phyloP scores from a whole-genome alignment of 495 filamentous ascomycete genomes.

The Tuber borchii region DNA sequence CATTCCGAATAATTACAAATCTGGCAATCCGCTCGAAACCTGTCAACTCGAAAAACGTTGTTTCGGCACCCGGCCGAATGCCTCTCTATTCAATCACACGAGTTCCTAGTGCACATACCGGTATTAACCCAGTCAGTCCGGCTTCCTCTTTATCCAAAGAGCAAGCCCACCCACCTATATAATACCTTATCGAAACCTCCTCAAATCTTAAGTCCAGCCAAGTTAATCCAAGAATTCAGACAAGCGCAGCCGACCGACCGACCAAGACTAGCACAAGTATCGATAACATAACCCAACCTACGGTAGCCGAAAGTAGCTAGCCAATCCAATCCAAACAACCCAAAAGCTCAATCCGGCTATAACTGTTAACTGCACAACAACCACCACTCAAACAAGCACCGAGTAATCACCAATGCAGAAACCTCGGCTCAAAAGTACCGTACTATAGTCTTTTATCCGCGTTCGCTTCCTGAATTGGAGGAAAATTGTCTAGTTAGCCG shows the following conservation, averaged over 20 bases:
- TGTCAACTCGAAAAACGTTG: too few species aligned
- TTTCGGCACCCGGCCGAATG: too few species aligned
- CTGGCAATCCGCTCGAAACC: too few species aligned
- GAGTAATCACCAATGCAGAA: neutral
- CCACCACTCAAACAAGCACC: neutral
- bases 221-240: neutral
- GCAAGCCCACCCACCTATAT: too few species aligned
- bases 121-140: too few species aligned
- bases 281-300: too few species aligned
- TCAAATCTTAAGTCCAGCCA: too few species aligned
- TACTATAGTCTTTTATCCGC: neutral
- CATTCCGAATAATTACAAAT: too few species aligned
- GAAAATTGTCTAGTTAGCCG: neutral
- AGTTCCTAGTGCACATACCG: too few species aligned
- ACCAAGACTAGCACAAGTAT: neutral
- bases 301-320: neutral
- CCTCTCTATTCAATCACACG: too few species aligned
- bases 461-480: neutral
- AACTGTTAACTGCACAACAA: neutral
- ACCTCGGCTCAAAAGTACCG: neutral
- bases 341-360: neutral
- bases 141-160: too few species aligned
- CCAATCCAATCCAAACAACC: neutral
- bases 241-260: neutral
- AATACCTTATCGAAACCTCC: too few species aligned